Conservation (phyloP, 139 green algal genomes). For the Edaphochlamys debaryana region DNA sequence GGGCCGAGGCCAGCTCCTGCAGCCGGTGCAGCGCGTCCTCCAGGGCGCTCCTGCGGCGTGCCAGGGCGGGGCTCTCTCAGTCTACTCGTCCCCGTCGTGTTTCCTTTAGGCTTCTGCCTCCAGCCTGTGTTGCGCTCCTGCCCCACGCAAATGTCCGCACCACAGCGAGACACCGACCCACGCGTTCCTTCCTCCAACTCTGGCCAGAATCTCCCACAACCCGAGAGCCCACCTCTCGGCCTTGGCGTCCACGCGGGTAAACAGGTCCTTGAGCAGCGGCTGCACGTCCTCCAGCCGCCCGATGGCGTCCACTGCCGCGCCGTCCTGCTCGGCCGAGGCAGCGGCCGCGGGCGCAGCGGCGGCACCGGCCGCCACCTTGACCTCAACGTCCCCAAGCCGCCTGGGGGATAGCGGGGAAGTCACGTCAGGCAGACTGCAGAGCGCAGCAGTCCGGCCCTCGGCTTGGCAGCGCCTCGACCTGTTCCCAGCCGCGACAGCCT, state of each 20-base stretch:
- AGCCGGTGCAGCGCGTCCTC: conserved; percentile 21
- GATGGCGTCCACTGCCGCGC: conserved; percentile 25
- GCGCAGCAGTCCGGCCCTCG: too few species aligned
- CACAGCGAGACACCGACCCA: too few species aligned
- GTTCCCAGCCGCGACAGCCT: too few species aligned
- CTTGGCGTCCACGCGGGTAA: conserved; percentile 9
- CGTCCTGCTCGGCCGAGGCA: neutral
- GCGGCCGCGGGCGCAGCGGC: neutral
- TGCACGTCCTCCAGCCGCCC: conserved; percentile 7
- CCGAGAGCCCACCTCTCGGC: neutral
- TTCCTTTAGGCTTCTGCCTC: too few species aligned
- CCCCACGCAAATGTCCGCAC: too few species aligned
- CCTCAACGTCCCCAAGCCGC: conserved; percentile 24
- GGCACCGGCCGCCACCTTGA: neutral
- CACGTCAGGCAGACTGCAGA: too few species aligned
- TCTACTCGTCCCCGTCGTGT: too few species aligned
- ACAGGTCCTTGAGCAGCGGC: conserved; percentile 39
- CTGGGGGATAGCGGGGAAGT: neutral
- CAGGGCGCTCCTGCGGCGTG: conserved; percentile 9
- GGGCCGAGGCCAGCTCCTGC: conserved; percentile 13
- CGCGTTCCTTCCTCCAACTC: too few species aligned
- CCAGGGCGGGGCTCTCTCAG: too few species aligned
- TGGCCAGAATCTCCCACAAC: too few species aligned
- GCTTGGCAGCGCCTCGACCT: too few species aligned
- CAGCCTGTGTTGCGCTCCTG: too few species aligned